Evolutionary conservation across 2,329 filamentous ascomycete genomes (phyloP).

Genomic region (Coniochaeta hoffmannii): DNA sequence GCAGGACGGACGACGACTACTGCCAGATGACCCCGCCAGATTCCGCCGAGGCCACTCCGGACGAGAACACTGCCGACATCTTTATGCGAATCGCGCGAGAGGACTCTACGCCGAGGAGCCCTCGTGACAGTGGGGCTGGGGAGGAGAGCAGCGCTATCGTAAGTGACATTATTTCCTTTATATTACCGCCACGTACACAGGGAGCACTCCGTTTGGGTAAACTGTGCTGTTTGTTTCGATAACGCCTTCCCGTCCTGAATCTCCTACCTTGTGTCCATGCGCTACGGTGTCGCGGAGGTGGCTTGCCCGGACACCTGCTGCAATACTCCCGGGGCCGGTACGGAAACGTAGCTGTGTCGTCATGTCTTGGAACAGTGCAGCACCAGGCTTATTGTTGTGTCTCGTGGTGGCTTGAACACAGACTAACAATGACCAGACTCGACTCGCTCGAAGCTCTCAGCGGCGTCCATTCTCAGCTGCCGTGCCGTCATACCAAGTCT

Average conservation of each 20-base stretch:
- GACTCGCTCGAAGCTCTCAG: slow-evolving; percentile 36
- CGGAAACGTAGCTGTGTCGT: not conserved
- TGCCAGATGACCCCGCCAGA: slow-evolving; percentile 32
- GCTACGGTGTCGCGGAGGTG: too few relatives aligned
- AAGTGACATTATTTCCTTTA: slow-evolving; percentile 23
- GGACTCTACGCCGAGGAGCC: slow-evolving; percentile 32
- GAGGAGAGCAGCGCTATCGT: slow-evolving; percentile 36
- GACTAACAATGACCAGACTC: slow-evolving; percentile 33
- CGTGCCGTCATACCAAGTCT: slow-evolving; percentile 36
- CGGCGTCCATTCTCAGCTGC: slow-evolving; percentile 47
- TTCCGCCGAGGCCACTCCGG: slow-evolving; percentile 30
- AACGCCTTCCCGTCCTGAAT: too few relatives aligned
- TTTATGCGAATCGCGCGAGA: slow-evolving; percentile 53
- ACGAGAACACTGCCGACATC: slow-evolving; percentile 49
- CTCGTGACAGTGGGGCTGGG: slow-evolving; percentile 23
- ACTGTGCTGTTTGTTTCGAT: too few relatives aligned
- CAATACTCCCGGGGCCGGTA: not conserved
- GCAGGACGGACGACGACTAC: slow-evolving; percentile 28
- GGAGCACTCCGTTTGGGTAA: too few relatives aligned
- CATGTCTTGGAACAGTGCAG: not conserved
- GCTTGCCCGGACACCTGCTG: not conserved
- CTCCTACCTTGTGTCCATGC: too few relatives aligned
- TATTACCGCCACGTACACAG: too few relatives aligned
- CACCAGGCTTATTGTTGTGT: not conserved
- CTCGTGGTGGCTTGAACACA: not conserved